phyloP scores from a whole-genome alignment of 495 filamentous ascomycete genomes.

The Aspergillus wentii region DNA sequence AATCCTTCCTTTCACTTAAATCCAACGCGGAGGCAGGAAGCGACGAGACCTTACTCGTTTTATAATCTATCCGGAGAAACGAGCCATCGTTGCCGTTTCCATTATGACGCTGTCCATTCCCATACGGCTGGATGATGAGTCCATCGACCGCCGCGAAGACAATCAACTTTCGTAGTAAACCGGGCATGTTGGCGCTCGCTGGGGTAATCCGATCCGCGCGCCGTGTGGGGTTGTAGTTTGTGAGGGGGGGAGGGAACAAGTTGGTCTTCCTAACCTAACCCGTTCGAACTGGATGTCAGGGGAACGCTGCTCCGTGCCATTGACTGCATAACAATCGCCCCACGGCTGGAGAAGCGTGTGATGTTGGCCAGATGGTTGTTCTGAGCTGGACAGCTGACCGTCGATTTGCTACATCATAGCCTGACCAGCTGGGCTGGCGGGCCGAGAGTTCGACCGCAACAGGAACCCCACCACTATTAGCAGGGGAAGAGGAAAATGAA shows the following conservation, averaged over 20 bases:
- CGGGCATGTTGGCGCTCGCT: slow-evolving; percentile 61
- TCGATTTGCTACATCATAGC: slow-evolving; percentile 1
- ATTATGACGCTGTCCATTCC: slow-evolving; percentile 40
- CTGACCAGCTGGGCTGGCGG: too few relatives aligned
- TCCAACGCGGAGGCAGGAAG: slow-evolving; percentile 34
- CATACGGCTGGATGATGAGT: slow-evolving; percentile 71
- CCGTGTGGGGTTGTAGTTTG: too few relatives aligned
- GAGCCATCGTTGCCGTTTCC: slow-evolving; percentile 32
- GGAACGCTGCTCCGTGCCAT: too few relatives aligned
- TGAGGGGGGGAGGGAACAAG: neutral
- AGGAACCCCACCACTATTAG: too few relatives aligned
- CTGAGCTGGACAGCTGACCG: too few relatives aligned
- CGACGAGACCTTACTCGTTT: slow-evolving; percentile 53
- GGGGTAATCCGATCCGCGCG: too few relatives aligned
- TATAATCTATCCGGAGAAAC: slow-evolving; percentile 69
- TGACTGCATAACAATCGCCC: neutral
- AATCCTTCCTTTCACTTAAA: slow-evolving; percentile 27
- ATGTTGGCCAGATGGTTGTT: neutral
- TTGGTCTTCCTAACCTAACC: too few relatives aligned
- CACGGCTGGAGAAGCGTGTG: neutral
- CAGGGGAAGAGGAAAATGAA: too few relatives aligned
- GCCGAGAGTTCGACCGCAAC: neutral
- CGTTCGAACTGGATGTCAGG: too few relatives aligned
- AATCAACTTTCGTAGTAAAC: slow-evolving; percentile 70
- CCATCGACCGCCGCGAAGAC: slow-evolving; percentile 84